A percentile compares a stretch with the other conserved stretches of the same genome.
Evolutionary conservation across 129 eudicot species (phyloP).

Genomic region (Saussurea involucrata): DNA sequence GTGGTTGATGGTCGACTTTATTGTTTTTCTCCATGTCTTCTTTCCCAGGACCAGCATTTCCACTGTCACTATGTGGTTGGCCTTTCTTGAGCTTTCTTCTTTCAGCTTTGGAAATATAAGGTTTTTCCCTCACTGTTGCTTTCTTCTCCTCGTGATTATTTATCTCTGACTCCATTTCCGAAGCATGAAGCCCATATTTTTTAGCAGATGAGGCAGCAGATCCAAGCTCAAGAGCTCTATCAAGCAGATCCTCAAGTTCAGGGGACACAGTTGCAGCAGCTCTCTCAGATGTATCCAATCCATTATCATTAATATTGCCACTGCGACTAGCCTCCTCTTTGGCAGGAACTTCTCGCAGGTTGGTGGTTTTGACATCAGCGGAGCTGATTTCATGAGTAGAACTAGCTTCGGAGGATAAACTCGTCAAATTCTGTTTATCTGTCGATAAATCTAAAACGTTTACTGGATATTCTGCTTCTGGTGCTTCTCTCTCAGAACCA

Average conservation of each 20-base stretch:
- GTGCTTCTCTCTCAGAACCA: constrained; percentile 68
- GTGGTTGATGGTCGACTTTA: constrained; percentile 23
- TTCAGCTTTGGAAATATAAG: constrained; percentile 86
- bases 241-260: constrained; percentile 81
- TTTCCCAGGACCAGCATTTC: constrained; percentile 28
- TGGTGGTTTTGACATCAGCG: constrained; percentile 16
- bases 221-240: constrained; percentile 91
- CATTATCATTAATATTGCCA: constrained; percentile 11
- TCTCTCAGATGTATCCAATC: constrained; percentile 16
- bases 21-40: constrained; percentile 23
- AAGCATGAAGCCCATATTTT: constrained; percentile 47
- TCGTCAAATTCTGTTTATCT: constrained; percentile 18
- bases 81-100: constrained; percentile 91
- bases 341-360: constrained; percentile 26
- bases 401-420: constrained; percentile 15
- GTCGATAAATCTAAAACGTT: constrained; percentile 23
- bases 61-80: constrained; percentile 37
- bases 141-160: constrained; percentile 34
- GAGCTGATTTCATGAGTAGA: constrained; percentile 17
- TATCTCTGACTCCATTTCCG: constrained; percentile 33
- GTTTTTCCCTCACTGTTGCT: constrained; percentile 60
- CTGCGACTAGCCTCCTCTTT: constrained; percentile 19
- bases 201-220: constrained; percentile 40
- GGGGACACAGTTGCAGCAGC: constrained; percentile 34
- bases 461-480: constrained; percentile 27